Base-by-base conservation (phyloP, 2,329 filamentous ascomycete genomes). In the Sporothrix protearum region DNA sequence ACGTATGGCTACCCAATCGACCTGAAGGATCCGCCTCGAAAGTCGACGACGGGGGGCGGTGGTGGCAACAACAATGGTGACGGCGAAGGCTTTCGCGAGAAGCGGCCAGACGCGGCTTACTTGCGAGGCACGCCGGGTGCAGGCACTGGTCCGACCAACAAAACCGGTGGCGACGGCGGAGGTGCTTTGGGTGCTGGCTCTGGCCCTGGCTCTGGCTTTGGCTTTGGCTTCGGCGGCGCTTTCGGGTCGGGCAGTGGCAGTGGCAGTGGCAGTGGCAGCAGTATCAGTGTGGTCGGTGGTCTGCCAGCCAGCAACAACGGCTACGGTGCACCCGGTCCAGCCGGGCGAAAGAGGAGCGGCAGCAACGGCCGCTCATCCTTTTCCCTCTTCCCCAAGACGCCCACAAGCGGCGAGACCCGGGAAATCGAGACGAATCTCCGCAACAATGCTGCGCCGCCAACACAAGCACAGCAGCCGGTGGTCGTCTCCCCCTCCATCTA, bases 331-430 rank as follows among this genome's bases (percentile, higher is more conserved):
- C 6, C 28, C 2, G 64, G 63, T 69, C 74, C 73, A 30, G 30
- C 71, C 12, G 42, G 71, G 4, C 68, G 66, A 39, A 73, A 47
- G 42, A 71, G 66, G 22, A 71, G 70, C 45, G 16, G 16, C 39
- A 39, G 2, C 25, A 55, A 70, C 14, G n/a, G 49, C 14, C 36
- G 66, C 6, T 47, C 39, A 30, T 71, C 76, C 71, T 77, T 78
- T 51, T 75, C 71, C 6, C 74, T 79, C 25, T 78, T 78, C 61
- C 76, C 77, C 19, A 78, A 71, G 68, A 74, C 51, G 19, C 71
- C 70, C 2, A 61, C 57, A 1, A 28, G 12, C 3, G 59, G 39
- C 28, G 64, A 63, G 16, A 63, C 57, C 51, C 68, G 68, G 12
- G 70, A 53, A 1, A 53, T 19, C 36, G 64, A 16, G 28, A 57